phyloP scores from a whole-genome alignment of 129 eudicot genomes.

The Ambrosia trifida region DNA sequence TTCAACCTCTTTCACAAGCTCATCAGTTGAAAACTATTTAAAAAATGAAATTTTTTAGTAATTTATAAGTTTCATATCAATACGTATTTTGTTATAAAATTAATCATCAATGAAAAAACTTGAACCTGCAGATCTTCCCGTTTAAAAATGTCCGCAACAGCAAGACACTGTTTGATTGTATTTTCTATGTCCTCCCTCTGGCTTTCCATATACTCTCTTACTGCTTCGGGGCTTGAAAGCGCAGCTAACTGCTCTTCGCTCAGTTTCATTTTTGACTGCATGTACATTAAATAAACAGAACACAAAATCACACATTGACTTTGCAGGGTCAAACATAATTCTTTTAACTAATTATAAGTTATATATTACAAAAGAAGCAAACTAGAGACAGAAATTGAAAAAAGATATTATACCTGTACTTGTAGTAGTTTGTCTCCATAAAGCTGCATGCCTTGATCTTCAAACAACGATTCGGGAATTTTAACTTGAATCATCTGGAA shows the following conservation, averaged over 20 bases:
- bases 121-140: constrained; percentile 91
- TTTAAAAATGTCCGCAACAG: constrained; percentile 89
- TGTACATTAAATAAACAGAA: background rate
- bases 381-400: background rate
- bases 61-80: constrained; percentile 9
- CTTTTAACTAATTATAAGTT: background rate
- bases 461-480: constrained; percentile 80
- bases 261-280: constrained; percentile 71
- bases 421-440: constrained; percentile 81
- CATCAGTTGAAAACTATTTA: constrained; percentile 69
- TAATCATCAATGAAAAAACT: constrained; percentile 7
- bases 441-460: constrained; percentile 96
- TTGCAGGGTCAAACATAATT: constrained; percentile 18
- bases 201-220: constrained; percentile 66
- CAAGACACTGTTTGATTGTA: constrained; percentile 76
- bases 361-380: background rate
- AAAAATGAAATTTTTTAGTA: background rate
- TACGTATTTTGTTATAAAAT: background rate
- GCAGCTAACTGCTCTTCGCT: constrained; percentile 74
- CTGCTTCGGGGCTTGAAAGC: constrained; percentile 79
- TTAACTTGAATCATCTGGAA: constrained; percentile 89
- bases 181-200: constrained; percentile 71
- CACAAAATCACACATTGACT: constrained; percentile 13
- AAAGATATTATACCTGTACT: constrained; percentile 64
- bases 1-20: constrained; percentile 81